phyloP scores from a whole-genome alignment of 371 early-diverging fungal species.

The Edhazardia aedis region DNA sequence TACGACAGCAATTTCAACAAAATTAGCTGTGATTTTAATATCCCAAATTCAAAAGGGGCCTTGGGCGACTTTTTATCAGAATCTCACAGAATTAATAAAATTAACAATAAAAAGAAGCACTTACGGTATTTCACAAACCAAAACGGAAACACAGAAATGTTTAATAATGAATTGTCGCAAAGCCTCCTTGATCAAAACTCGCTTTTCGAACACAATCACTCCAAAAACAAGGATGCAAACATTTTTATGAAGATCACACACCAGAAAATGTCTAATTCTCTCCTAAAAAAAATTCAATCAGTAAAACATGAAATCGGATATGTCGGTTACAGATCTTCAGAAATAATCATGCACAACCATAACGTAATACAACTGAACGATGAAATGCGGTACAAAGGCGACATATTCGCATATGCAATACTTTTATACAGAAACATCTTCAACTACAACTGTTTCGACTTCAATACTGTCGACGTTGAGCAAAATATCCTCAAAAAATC shows the following conservation, averaged over 20 bases:
- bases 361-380: not conserved
- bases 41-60: too few species aligned
- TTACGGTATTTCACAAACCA: too few species aligned
- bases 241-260: not conserved
- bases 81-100: too few species aligned
- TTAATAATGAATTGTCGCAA: too few species aligned
- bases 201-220: too few species aligned
- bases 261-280: not conserved
- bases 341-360: not conserved
- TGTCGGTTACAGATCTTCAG: not conserved
- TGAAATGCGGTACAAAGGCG: not conserved
- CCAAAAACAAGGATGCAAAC: too few species aligned
- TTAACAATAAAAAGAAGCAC: too few species aligned
- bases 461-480: not conserved
- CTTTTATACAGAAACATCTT: constrained; percentile 3
- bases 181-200: too few species aligned
- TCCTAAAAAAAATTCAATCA: constrained; percentile 1
- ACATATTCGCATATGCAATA: constrained; percentile 1
- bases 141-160: too few species aligned
- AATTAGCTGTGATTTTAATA: too few species aligned
- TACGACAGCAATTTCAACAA: too few species aligned
- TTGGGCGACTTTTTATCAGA: too few species aligned
- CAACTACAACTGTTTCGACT: constrained; percentile 7
- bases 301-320: not conserved
- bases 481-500: constrained; percentile 2